These are phyloP conservation scores for Diaporthe humulicola DNA, from an alignment of 2,329 filamentous ascomycete species.

Conservation along the genomic window DNA sequence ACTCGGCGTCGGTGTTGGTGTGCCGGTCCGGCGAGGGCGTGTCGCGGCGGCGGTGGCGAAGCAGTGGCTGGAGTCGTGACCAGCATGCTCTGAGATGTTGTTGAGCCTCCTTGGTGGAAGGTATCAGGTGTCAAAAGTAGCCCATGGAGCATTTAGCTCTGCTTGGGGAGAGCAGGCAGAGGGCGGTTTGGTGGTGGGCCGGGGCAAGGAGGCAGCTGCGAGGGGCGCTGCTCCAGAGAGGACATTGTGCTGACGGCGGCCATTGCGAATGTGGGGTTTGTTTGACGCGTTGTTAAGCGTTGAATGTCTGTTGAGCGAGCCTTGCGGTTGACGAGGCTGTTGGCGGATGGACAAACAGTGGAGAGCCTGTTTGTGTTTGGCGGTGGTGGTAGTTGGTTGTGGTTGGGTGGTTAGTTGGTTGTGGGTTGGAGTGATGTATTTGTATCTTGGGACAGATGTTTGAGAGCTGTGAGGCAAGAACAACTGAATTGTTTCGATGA, in stretches of 20 bases:
- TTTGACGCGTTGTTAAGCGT: neutral
- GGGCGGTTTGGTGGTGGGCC: constrained; percentile 75
- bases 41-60: constrained; percentile 3
- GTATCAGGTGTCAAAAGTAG: neutral
- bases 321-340: constrained; percentile 35
- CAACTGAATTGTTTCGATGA: constrained; percentile 29
- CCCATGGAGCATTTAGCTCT: constrained; percentile 56
- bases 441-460: constrained; percentile 21
- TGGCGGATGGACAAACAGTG: constrained; percentile 25
- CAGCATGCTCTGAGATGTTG: constrained; percentile 21
- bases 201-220: constrained; percentile 76
- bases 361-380: neutral
- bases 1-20: constrained; percentile 5
- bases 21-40: constrained; percentile 7
- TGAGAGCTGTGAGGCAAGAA: constrained; percentile 24
- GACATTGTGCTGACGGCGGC: constrained; percentile 40
- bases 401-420: neutral
- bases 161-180: constrained; percentile 75
- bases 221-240: constrained; percentile 64
- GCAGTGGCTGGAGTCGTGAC: constrained; percentile 26
- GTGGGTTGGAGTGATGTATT: neutral
- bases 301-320: neutral
- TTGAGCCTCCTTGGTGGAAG: neutral
- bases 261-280: constrained; percentile 34
- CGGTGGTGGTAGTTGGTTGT: neutral